phyloP scores from a whole-genome alignment of 176 grass and related monocot species.

The barley (Hordeum vulgare) region DNA sequence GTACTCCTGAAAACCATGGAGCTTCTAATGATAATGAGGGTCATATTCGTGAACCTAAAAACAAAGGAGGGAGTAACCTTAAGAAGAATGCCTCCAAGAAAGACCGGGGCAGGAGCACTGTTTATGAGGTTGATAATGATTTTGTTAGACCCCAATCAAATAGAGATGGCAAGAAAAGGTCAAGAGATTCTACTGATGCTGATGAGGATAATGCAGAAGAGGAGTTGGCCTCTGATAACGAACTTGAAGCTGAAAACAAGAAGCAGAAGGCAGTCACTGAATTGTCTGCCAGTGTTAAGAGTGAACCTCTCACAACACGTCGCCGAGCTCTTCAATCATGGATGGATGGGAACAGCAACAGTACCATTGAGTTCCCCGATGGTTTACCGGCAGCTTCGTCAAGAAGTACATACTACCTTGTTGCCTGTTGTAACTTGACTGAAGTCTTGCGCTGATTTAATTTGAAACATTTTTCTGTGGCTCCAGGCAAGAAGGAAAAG shows the following conservation, averaged over 20 bases:
- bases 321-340: conserved; percentile 73
- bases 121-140: conserved; percentile 30
- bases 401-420: conserved; percentile 36
- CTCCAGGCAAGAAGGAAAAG: conserved; percentile 63
- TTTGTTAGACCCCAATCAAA: conserved; percentile 33
- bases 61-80: conserved; percentile 27
- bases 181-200: conserved; percentile 34
- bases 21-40: conserved; percentile 20
- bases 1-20: conserved; percentile 28
- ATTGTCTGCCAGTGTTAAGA: conserved; percentile 27
- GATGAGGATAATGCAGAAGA: conserved; percentile 57
- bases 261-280: conserved; percentile 33
- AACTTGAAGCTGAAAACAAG: conserved; percentile 26
- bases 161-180: conserved; percentile 37
- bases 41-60: conserved; percentile 12
- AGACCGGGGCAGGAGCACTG: conserved; percentile 21
- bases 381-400: conserved; percentile 51
- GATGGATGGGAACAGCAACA: conserved; percentile 47
- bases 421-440: neutral
- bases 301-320: conserved; percentile 62
- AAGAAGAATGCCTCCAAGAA: conserved; percentile 47
- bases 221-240: conserved; percentile 42
- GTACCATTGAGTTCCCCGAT: conserved; percentile 56
- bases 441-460: neutral
- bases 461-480: conserved; percentile 6